Conservation (phyloP, 139 green algal genomes). For the Tetratostichococcus sp. region DNA sequence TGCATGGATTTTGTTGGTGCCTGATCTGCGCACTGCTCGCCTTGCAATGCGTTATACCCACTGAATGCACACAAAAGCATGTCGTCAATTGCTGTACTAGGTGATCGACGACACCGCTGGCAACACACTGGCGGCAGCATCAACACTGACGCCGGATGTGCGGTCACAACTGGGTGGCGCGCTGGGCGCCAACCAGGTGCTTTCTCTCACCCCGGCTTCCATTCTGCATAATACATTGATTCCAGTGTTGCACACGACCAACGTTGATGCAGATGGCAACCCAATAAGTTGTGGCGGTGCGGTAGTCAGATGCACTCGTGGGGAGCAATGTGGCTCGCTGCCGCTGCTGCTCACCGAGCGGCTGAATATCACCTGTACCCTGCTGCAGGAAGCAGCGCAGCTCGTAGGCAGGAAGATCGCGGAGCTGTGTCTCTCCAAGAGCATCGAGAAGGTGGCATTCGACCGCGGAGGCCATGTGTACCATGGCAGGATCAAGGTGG, state of each 20-base stretch:
- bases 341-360: no score
- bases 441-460: slow-evolving; percentile 87
- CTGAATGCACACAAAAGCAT: background rate
- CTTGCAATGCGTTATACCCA: background rate
- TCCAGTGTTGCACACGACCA: no score
- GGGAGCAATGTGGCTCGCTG: no score
- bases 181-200: slow-evolving; percentile 50
- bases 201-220: background rate
- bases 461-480: slow-evolving; percentile 94
- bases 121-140: slow-evolving; percentile 77
- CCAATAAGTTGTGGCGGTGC: no score
- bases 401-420: slow-evolving; percentile 88
- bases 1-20: no score
- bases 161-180: slow-evolving; percentile 45
- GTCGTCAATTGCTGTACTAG: slow-evolving; percentile 29
- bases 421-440: slow-evolving; percentile 72
- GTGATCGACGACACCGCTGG: slow-evolving; percentile 88
- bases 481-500: slow-evolving; percentile 86
- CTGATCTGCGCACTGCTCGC: background rate
- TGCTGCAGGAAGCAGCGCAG: slow-evolving; percentile 58
- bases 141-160: slow-evolving; percentile 68
- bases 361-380: background rate
- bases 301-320: no score
- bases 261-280: no score
- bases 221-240: no score